Base-by-base conservation (phyloP, 495 filamentous ascomycete genomes). In the Penicillium chermesinum region DNA sequence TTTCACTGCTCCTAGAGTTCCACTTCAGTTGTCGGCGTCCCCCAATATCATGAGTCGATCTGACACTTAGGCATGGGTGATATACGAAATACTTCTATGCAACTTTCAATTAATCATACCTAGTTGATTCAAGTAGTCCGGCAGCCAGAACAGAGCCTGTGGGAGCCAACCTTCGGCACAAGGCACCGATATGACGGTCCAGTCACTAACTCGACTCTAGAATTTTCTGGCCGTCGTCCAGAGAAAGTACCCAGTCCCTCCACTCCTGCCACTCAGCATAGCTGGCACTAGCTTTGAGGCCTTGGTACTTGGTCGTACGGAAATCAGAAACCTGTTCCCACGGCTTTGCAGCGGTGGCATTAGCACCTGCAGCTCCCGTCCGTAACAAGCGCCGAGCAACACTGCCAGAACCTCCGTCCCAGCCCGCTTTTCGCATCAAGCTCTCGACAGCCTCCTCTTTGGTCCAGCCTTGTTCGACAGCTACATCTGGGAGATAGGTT, bases 361-460 rank as follows among this genome's bases (percentile, higher is more conserved):
- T 30, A 37, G 58, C 20, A 13, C 37, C 53, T 16, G 43, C 39
- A 16, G 43, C 25, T 7, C 61, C 59, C 40, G 63, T 65, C 17
- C 69, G 56, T 0, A 74, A 52, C 17, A 74, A 46, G 47, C 66
- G 59, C 46, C 62, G 79, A 69, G 53, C 83, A 74, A 68, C 70
- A 82, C 49, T 70, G 70, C 66, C 61, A 10, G 38, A 44, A 25
- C 58, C 56, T 12, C 67, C 69, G 39, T 68, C 62, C 90, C 89
- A 96, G 0, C 91, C 91, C 0, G 90, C 91, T 74, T 96, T 96
- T 45, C 89, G 76, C 89, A 96, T 96, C 56, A 96, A 65, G 63
- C 87, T 91, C 30, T 87, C 76, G 17, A 97, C 57, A 2, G 90
- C 88, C 74, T 96, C 88, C 67, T 96, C 90, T 65, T 93, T 95